Evolutionary conservation across 106 monocot species (phyloP).

Genomic region (Alisma plantagoaquatica): DNA sequence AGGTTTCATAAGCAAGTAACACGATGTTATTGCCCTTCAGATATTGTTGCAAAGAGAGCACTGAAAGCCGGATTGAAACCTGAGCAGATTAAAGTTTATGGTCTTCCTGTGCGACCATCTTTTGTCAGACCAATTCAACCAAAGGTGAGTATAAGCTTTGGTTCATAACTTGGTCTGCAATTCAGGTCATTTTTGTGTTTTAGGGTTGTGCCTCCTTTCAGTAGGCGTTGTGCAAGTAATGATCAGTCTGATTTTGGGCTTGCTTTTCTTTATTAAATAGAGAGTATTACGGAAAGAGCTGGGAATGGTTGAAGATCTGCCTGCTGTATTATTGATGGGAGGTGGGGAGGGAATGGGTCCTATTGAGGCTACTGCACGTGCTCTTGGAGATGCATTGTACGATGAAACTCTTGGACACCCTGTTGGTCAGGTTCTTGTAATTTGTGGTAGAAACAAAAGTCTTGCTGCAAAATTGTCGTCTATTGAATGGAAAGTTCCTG

Average conservation of each 20-base stretch:
- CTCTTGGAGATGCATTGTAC: constrained; percentile 54
- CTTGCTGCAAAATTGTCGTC: constrained; percentile 46
- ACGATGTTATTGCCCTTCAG: constrained; percentile 88
- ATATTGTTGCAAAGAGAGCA: constrained; percentile 76
- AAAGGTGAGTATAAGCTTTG: constrained; percentile 48
- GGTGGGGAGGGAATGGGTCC: constrained; percentile 98
- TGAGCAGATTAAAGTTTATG: constrained; percentile 82
- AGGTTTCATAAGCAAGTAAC: constrained; percentile 96
- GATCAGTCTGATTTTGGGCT: background rate
- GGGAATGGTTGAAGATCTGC: constrained; percentile 79
- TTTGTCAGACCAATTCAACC: constrained; percentile 68
- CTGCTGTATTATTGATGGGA: constrained; percentile 89
- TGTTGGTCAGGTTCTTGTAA: constrained; percentile 69
- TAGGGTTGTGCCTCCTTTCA: too few relatives aligned
- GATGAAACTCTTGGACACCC: constrained; percentile 52
- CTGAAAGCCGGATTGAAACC: constrained; percentile 67
- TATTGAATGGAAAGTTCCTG: constrained; percentile 79
- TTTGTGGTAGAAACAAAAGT: constrained; percentile 83
- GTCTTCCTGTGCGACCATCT: constrained; percentile 87
- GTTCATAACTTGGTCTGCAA: background rate
- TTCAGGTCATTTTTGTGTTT: background rate
- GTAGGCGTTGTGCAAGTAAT: background rate
- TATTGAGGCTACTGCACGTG: constrained; percentile 77
- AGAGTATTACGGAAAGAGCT: constrained; percentile 64
- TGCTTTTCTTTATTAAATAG: constrained; percentile 15